Conservation (phyloP, 305 asterid species). For the Fraxinus baroniana region DNA sequence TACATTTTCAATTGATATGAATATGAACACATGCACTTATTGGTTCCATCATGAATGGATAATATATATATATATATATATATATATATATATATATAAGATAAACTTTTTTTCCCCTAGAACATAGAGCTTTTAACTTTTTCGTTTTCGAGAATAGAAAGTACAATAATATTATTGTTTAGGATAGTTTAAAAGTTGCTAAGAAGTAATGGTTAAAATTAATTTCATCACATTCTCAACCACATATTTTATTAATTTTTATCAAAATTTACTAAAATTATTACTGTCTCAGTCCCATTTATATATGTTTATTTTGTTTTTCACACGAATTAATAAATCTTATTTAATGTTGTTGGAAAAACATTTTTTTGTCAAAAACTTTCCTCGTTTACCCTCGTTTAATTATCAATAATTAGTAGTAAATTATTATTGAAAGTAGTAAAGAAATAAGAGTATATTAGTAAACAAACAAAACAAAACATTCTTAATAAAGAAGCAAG, state of each 20-base stretch:
- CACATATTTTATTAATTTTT: neutral
- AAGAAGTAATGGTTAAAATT: neutral
- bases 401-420: too few species aligned
- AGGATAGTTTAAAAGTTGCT: neutral
- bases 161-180: neutral
- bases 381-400: too few species aligned
- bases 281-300: too few species aligned
- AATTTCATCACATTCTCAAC: neutral
- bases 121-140: slow-evolving; percentile 21
- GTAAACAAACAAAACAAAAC: too few species aligned
- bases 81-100: neutral
- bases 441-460: too few species aligned
- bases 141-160: neutral
- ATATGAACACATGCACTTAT: neutral
- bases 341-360: too few species aligned
- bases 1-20: neutral
- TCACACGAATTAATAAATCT: too few species aligned
- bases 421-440: too few species aligned
- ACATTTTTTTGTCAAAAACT: too few species aligned
- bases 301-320: too few species aligned
- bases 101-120: slow-evolving; percentile 18
- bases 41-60: slow-evolving; percentile 11
- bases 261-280: too few species aligned
- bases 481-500: too few species aligned
- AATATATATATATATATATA: neutral